A percentile compares a stretch with the other conserved stretches of the same genome.
Evolutionary conservation across 768 basidiomycete species (phyloP).

Genomic region (Grammothele lineata): DNA sequence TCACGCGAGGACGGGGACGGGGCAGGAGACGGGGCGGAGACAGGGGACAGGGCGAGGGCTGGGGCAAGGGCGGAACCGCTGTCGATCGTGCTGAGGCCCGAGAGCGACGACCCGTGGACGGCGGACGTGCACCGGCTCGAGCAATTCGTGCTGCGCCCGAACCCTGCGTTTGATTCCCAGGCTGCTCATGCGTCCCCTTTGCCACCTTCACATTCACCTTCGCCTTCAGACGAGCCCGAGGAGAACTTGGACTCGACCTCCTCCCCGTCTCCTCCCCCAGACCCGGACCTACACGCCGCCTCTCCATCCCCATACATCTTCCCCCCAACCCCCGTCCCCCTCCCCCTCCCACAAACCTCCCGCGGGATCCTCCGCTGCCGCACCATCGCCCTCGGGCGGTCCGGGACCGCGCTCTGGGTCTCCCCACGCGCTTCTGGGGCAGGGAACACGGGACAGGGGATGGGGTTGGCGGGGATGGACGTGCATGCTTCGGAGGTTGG

Average conservation of each 20-base stretch:
- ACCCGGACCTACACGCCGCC: slow-evolving; percentile 5
- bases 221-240: not conserved
- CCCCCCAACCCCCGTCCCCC: slow-evolving; percentile 42
- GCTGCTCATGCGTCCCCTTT: not conserved
- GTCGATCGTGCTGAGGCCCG: slow-evolving; percentile 52
- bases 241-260: not conserved
- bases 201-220: no score
- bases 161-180: slow-evolving; percentile 25
- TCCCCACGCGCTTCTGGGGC: slow-evolving; percentile 46
- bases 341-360: slow-evolving; percentile 32
- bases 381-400: slow-evolving; percentile 46
- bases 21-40: not conserved
- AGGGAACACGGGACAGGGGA: no score
- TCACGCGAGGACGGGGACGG: not conserved
- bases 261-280: not conserved
- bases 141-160: slow-evolving; percentile 44
- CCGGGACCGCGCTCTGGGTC: slow-evolving; percentile 62
- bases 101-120: slow-evolving; percentile 61
- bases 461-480: slow-evolving; percentile 23
- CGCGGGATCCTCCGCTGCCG: slow-evolving; percentile 54
- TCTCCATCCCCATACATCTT: slow-evolving; percentile 34
- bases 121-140: slow-evolving; percentile 44
- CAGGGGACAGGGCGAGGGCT: slow-evolving; percentile 1
- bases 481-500: slow-evolving; percentile 17
- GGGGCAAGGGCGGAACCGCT: slow-evolving; percentile 30